These are phyloP conservation scores for Prillingera fragicola DNA, from an alignment of 1,284 basidiomycete species.

Conservation along the genomic window DNA sequence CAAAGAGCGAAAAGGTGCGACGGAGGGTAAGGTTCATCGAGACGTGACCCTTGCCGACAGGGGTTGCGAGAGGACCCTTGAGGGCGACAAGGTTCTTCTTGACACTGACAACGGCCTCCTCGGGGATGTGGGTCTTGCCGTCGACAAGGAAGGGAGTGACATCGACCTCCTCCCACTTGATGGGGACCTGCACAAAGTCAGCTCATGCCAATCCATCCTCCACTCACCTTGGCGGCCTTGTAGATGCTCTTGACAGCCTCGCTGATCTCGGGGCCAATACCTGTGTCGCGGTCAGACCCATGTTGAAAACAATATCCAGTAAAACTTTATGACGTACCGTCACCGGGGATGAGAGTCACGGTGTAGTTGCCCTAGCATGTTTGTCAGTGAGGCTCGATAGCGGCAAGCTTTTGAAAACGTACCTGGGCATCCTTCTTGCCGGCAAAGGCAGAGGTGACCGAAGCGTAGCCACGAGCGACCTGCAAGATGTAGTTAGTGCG, in stretches of 20 bases:
- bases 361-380: constrained; percentile 79
- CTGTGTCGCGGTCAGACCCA: constrained; percentile 47
- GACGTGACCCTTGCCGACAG: constrained; percentile 98
- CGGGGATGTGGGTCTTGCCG: constrained; percentile 96
- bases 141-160: constrained; percentile 90
- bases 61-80: constrained; percentile 93
- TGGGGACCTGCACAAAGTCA: constrained; percentile 65
- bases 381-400: neutral
- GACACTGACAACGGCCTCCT: constrained; percentile 81
- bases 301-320: neutral
- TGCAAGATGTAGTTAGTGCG: constrained; percentile 20
- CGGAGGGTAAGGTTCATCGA: constrained; percentile 96
- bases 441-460: constrained; percentile 70
- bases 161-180: constrained; percentile 98
- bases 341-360: constrained; percentile 36
- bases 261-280: constrained; percentile 98
- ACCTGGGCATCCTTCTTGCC: constrained; percentile 81
- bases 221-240: constrained; percentile 67
- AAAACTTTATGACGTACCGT: constrained; percentile 24
- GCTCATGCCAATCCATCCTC: neutral
- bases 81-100: constrained; percentile 97
- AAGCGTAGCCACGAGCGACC: constrained; percentile 36
- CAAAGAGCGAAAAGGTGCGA: constrained; percentile 95
- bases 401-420: constrained; percentile 2
- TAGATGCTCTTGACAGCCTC: constrained; percentile 95